Conservation (phyloP, 2,329 filamentous ascomycete species). For the Aureobasidium melanogenum region DNA sequence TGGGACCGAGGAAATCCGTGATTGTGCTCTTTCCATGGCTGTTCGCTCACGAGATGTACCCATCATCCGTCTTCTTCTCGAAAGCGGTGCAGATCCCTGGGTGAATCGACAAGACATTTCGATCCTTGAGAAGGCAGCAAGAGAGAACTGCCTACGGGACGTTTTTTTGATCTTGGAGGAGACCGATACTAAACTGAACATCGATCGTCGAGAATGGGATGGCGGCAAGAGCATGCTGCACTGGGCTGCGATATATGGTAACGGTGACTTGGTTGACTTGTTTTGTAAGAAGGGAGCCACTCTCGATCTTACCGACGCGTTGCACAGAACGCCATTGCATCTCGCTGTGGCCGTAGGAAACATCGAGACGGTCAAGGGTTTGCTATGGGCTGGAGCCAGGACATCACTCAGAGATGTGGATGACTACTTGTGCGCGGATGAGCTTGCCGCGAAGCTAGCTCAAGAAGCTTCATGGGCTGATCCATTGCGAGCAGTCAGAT, state of each 20-base stretch:
- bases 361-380: not conserved
- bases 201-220: not conserved
- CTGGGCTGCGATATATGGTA: constrained; percentile 1
- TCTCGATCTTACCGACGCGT: not conserved
- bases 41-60: not conserved
- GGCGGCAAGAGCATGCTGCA: not conserved
- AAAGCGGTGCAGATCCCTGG: constrained; percentile 6
- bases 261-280: not conserved
- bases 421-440: not conserved
- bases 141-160: not conserved
- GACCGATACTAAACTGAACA: not conserved
- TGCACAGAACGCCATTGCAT: not conserved
- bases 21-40: constrained; percentile 1
- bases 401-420: not conserved
- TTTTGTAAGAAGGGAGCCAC: not conserved
- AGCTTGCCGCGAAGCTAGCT: constrained; percentile 7
- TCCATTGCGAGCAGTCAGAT: not conserved
- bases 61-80: not conserved
- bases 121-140: not conserved
- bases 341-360: not conserved
- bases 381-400: constrained; percentile 4
- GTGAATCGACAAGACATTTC: constrained; percentile 4
- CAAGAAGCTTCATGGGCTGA: not conserved
- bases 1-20: not conserved
- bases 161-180: not conserved